Evolutionary conservation across 768 basidiomycete species (phyloP).

Genomic region (Collybiopsis luxurians): DNA sequence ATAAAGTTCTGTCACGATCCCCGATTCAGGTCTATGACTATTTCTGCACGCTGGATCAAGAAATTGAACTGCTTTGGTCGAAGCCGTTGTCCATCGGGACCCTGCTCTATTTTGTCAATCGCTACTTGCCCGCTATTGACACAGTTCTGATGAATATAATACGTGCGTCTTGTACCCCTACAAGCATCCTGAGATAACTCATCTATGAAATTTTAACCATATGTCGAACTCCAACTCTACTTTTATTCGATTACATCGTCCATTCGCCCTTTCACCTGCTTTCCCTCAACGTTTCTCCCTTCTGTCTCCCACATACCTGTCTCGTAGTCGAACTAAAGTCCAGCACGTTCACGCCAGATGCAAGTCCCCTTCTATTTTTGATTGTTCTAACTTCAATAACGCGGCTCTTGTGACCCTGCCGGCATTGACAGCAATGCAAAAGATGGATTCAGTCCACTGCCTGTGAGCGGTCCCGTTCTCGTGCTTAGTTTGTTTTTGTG

Average conservation of each 20-base stretch:
- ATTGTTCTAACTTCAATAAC: background rate
- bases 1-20: background rate
- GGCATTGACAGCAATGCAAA: background rate
- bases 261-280: background rate
- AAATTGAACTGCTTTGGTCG: constrained; percentile 35
- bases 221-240: background rate
- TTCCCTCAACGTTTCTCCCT: too few species aligned
- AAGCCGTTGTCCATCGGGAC: constrained; percentile 26
- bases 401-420: too few species aligned
- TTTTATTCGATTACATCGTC: background rate
- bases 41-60: constrained; percentile 33
- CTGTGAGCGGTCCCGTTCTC: background rate
- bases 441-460: background rate
- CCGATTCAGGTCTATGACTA: constrained; percentile 33
- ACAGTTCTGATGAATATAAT: constrained; percentile 24
- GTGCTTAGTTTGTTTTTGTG: background rate
- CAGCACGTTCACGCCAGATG: background rate
- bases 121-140: constrained; percentile 38
- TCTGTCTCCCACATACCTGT: background rate
- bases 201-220: background rate
- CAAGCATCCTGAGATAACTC: background rate
- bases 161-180: background rate
- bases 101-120: constrained; percentile 35
- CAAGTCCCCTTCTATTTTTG: background rate
- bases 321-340: background rate